Evolutionary conservation across 345 rosid genomes (phyloP).

Genomic region (Adansonia digitata): DNA sequence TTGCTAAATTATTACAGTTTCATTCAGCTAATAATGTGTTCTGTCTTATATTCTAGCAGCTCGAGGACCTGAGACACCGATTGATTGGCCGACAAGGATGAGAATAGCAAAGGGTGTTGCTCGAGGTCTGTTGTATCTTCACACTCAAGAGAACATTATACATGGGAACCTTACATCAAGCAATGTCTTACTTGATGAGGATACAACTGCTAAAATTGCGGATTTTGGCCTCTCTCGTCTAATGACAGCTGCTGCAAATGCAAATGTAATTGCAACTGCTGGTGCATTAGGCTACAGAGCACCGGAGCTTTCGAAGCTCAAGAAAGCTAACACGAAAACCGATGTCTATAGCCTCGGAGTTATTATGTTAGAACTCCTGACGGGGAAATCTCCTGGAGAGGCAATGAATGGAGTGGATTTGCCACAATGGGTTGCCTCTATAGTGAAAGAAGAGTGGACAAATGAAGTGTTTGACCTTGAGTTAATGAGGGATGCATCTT

Average conservation of each 20-base stretch:
- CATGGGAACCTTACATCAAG: conserved; percentile 85
- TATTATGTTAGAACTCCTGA: conserved; percentile 72
- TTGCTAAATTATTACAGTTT: background rate
- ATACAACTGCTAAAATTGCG: conserved; percentile 47
- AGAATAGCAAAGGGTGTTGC: conserved; percentile 60
- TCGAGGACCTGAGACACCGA: conserved; percentile 62
- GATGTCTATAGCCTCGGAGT: conserved; percentile 92
- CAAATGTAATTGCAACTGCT: conserved; percentile 78
- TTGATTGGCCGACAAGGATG: conserved; percentile 80
- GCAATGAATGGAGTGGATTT: conserved; percentile 73
- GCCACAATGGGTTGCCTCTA: conserved; percentile 97
- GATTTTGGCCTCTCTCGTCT: conserved; percentile 76
- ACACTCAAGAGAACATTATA: conserved; percentile 59
- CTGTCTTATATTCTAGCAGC: conserved; percentile 39
- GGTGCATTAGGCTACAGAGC: conserved; percentile 85
- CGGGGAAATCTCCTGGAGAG: conserved; percentile 87
- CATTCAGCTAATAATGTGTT: background rate
- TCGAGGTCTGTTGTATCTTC: conserved; percentile 69
- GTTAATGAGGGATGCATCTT: conserved; percentile 62
- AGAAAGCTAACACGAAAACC: conserved; percentile 72
- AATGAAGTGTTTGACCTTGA: conserved; percentile 90
- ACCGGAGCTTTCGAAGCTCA: conserved; percentile 85
- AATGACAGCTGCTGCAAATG: conserved; percentile 69
- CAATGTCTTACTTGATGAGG: conserved; percentile 66
- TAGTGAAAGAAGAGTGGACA: conserved; percentile 93